Conservation (phyloP, 768 basidiomycete species). For the Pisolithus microcarpus region DNA sequence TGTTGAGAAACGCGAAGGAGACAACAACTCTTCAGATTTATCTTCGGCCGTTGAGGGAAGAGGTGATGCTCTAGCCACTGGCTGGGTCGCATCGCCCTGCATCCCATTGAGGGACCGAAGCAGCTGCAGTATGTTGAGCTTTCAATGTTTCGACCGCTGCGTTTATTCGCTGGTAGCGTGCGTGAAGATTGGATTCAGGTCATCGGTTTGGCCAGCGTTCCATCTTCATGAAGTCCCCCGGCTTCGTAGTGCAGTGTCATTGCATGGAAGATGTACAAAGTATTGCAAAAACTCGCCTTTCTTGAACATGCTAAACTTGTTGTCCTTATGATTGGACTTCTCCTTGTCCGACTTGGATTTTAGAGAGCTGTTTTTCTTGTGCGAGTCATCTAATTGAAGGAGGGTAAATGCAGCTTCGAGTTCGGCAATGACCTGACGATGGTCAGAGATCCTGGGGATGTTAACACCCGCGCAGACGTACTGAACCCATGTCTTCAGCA, state of each 20-base stretch:
- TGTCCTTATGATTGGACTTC: slow-evolving; percentile 31
- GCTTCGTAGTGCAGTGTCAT: slow-evolving; percentile 10
- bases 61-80: slow-evolving; percentile 23
- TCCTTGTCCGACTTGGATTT: slow-evolving; percentile 40
- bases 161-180: slow-evolving; percentile 38
- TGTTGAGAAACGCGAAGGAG: slow-evolving; percentile 18
- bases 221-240: slow-evolving; percentile 24
- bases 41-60: slow-evolving; percentile 46
- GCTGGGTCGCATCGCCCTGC: slow-evolving; percentile 22
- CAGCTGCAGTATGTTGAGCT: slow-evolving; percentile 50
- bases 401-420: slow-evolving; percentile 48
- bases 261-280: slow-evolving; percentile 2
- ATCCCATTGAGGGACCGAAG: slow-evolving; percentile 35
- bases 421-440: slow-evolving; percentile 46
- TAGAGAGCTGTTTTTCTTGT: slow-evolving; percentile 29
- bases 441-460: slow-evolving; percentile 1
- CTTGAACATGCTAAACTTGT: slow-evolving; percentile 53
- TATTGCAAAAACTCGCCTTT: slow-evolving; percentile 34
- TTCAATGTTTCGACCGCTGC: slow-evolving; percentile 48
- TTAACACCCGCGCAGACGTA: slow-evolving; percentile 28
- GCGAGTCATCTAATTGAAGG: slow-evolving; percentile 33
- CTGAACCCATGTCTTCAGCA: slow-evolving; percentile 61
- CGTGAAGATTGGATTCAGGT: slow-evolving; percentile 12
- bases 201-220: slow-evolving; percentile 11
- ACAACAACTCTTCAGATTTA: slow-evolving; percentile 28